Evolutionary conservation across 2,329 filamentous ascomycete species (phyloP).

Genomic region (Coniella lustricola): DNA sequence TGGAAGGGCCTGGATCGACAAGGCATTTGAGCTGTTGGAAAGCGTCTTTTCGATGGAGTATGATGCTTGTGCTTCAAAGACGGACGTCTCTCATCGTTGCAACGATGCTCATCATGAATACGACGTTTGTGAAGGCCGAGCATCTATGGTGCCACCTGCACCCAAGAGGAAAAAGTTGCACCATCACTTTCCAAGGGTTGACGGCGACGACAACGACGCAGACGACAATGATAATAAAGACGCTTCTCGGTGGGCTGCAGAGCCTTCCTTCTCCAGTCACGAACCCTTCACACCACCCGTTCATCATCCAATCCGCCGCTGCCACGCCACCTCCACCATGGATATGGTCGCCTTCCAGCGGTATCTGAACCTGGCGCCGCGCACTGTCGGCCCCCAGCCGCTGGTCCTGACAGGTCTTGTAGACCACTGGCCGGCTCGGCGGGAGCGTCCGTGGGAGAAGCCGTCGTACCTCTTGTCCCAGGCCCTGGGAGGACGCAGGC

Average conservation of each 20-base stretch:
- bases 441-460: constrained; percentile 60
- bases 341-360: constrained; percentile 46
- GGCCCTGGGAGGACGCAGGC: constrained; percentile 68
- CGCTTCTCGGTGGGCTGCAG: constrained; percentile 14
- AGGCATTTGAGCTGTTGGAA: constrained; percentile 39
- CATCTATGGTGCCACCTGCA: neutral
- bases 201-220: too few relatives aligned
- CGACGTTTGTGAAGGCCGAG: too few relatives aligned
- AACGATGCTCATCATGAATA: too few relatives aligned
- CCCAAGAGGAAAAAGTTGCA: constrained; percentile 2
- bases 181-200: too few relatives aligned
- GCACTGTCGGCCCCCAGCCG: constrained; percentile 43
- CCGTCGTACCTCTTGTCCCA: constrained; percentile 64
- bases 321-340: constrained; percentile 41
- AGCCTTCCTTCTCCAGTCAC: constrained; percentile 25
- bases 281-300: constrained; percentile 38
- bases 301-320: constrained; percentile 31
- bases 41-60: constrained; percentile 19
- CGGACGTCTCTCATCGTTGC: too few relatives aligned
- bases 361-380: constrained; percentile 44
- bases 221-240: too few relatives aligned
- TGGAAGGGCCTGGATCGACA: constrained; percentile 44
- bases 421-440: constrained; percentile 70
- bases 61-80: too few relatives aligned
- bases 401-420: constrained; percentile 63